These are phyloP conservation scores for Diversispora epigaea DNA, from an alignment of 192 early-diverging fungal genomes.

Conservation along the genomic window DNA sequence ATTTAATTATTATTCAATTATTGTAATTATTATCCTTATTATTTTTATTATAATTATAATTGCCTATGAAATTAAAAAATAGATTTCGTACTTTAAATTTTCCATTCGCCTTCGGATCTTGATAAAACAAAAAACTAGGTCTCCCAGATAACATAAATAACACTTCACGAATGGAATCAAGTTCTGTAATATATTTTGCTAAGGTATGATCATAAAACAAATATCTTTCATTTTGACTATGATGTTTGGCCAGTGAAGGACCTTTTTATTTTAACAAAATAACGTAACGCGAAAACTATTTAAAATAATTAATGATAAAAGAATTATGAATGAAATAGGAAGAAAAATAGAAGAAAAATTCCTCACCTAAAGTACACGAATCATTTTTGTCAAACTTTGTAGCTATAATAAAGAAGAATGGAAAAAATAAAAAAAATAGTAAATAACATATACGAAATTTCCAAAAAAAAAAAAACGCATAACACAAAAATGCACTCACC, in stretches of 20 bases:
- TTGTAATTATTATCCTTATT: background rate
- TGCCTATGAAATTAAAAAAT: no score
- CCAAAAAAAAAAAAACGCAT: background rate
- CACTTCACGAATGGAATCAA: constrained; percentile 42
- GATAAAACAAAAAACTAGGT: constrained; percentile 35
- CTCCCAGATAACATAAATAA: constrained; percentile 40
- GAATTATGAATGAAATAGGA: background rate
- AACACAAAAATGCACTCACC: background rate
- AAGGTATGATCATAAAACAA: constrained; percentile 21
- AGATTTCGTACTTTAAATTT: constrained; percentile 11
- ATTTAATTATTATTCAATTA: background rate
- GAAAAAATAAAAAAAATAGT: background rate
- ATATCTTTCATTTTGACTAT: constrained; percentile 20
- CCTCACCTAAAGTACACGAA: constrained; percentile 32
- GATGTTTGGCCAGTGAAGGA: constrained; percentile 15
- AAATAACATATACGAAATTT: background rate
- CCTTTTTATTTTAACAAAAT: background rate
- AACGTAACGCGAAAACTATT: background rate
- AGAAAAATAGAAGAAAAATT: background rate
- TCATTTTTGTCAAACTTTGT: constrained; percentile 21
- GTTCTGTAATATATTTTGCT: constrained; percentile 34
- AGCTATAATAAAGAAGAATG: background rate
- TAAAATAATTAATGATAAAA: background rate
- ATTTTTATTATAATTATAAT: no score
- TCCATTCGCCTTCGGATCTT: background rate